These are phyloP conservation scores for Grammothele lineata DNA, from an alignment of 768 basidiomycete genomes.

Conservation along the genomic window DNA sequence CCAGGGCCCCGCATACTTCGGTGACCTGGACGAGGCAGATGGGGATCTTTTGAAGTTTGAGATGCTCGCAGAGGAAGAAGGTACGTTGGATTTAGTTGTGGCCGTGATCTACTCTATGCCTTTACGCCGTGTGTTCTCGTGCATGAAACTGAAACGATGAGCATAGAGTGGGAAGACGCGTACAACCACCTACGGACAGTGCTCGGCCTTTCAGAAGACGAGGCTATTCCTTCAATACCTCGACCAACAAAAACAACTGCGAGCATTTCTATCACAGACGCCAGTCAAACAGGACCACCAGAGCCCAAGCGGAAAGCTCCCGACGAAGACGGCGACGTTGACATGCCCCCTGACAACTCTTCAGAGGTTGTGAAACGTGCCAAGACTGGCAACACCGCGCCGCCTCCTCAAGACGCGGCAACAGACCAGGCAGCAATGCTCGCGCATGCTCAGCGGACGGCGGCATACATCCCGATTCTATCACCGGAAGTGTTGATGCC, in stretches of 20 bases:
- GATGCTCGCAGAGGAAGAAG: conserved; percentile 63
- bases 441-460: conserved; percentile 51
- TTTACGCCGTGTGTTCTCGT: neutral
- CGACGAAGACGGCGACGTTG: conserved; percentile 36
- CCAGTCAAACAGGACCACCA: conserved; percentile 19
- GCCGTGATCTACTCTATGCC: too few relatives aligned
- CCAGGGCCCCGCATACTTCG: conserved; percentile 86
- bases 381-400: conserved; percentile 20
- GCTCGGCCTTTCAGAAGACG: conserved; percentile 48
- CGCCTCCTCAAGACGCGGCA: conserved; percentile 7
- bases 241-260: conserved; percentile 27
- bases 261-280: conserved; percentile 22
- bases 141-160: neutral
- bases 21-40: conserved; percentile 81
- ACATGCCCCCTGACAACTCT: conserved; percentile 27
- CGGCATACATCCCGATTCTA: conserved; percentile 73
- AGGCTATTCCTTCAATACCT: conserved; percentile 49
- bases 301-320: conserved; percentile 54
- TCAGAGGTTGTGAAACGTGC: conserved; percentile 29
- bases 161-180: conserved; percentile 68
- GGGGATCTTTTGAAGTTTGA: conserved; percentile 71
- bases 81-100: conserved; percentile 39
- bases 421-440: conserved; percentile 22
- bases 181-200: conserved; percentile 49
- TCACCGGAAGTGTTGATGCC: conserved; percentile 65